Percentiles rank a stretch among this genome's conserved stretches.
phyloP scores from a whole-genome alignment of 2,329 filamentous ascomycete genomes.

The Sporothrix globosa region DNA sequence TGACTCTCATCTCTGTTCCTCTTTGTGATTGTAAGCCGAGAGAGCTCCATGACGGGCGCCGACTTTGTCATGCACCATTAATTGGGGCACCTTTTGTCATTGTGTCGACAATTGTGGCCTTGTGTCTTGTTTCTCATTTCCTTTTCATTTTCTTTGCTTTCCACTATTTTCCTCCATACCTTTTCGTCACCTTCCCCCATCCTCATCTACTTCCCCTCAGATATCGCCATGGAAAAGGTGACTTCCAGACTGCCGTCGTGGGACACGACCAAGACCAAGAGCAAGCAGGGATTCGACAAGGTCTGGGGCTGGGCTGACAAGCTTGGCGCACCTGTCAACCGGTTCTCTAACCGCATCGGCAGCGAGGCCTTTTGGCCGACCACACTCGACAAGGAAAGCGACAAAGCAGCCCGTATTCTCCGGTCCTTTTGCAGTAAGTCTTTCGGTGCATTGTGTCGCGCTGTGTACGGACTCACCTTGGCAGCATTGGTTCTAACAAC shows the following conservation, averaged over 20 bases:
- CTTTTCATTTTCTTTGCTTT: background rate
- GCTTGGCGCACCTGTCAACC: constrained; percentile 45
- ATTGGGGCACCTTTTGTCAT: background rate
- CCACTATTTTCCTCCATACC: background rate
- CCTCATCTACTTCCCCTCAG: background rate
- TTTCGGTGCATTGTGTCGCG: background rate
- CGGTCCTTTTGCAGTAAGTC: constrained; percentile 67
- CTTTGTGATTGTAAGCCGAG: constrained; percentile 3
- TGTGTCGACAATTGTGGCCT: too few species aligned
- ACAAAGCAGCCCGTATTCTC: constrained; percentile 75
- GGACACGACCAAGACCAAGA: constrained; percentile 57
- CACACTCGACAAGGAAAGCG: constrained; percentile 71
- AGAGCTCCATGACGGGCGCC: constrained; percentile 7
- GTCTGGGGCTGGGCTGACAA: constrained; percentile 69
- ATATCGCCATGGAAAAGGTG: constrained; percentile 45
- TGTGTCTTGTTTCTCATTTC: background rate
- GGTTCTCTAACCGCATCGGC: constrained; percentile 51
- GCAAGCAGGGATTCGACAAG: constrained; percentile 73
- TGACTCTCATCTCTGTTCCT: background rate
- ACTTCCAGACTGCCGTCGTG: constrained; percentile 49
- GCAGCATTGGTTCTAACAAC: constrained; percentile 25
- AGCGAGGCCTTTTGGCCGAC: constrained; percentile 78
- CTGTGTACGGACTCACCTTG: background rate
- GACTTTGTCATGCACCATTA: constrained; percentile 18
- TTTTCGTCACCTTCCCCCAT: background rate